Evolutionary conservation across 176 grass and related monocot species (phyloP).

Genomic region (Coix lacrymajobi): DNA sequence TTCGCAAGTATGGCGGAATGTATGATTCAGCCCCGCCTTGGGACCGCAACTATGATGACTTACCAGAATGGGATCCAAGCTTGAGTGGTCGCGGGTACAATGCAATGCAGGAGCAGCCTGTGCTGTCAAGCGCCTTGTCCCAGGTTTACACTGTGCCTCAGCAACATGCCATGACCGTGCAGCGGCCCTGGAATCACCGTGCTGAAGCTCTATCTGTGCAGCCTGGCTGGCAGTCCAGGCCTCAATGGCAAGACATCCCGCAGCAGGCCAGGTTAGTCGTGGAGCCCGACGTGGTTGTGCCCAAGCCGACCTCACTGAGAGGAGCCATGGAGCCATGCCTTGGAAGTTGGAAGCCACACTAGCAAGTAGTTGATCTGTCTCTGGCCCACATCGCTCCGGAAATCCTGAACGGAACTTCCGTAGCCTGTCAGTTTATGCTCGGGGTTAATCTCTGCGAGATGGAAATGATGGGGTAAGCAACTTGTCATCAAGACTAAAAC

Average conservation of each 20-base stretch:
- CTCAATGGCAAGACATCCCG: background rate
- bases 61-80: slow-evolving; percentile 34
- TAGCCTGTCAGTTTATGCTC: background rate
- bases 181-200: background rate
- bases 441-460: background rate
- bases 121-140: background rate
- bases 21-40: slow-evolving; percentile 28
- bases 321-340: background rate
- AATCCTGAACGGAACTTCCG: background rate
- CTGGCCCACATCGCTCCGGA: background rate
- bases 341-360: background rate
- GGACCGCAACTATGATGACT: slow-evolving; percentile 27
- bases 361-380: background rate
- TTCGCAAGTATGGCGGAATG: slow-evolving; percentile 44
- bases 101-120: background rate
- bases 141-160: background rate
- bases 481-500: background rate
- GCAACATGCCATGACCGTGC: background rate
- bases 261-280: background rate
- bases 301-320: background rate
- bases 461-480: background rate
- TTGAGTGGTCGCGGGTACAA: background rate
- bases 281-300: background rate
- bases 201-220: background rate
- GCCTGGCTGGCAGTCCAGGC: slow-evolving; percentile 14